Base-by-base conservation (phyloP, 2,329 filamentous ascomycete genomes). In the Phaeosphaeria sp. region DNA sequence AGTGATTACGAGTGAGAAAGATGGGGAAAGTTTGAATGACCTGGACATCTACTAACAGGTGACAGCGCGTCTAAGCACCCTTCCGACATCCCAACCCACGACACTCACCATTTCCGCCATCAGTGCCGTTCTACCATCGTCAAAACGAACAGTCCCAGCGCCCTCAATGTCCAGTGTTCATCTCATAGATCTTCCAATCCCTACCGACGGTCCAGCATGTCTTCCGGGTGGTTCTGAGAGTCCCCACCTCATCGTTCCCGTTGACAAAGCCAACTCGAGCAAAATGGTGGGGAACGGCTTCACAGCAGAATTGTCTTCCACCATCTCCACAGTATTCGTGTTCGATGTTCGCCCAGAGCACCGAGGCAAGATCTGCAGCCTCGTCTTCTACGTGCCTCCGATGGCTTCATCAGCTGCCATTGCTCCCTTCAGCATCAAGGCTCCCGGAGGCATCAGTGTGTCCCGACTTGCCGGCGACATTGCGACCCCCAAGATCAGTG, bases 301-400 rank as follows among this genome's bases (percentile, higher is more conserved):
- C 65, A 72, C 69, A 39, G 81, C 74, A 18, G 65, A 73, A 15
- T 70, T 84, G 57, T 79, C 77, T 4, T 70, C 76, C 1, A 73
- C 63, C 2, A 59, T 65, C n/a, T 75, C 69, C 42, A 74, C 75
- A 10, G 60, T 83, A 58, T 82, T 83, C 74, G 79, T 77, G 57
- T 83, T 83, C 64, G 78, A 83, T 59, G 72, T 84, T 22, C 78
- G 78, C 0, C 60, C 70, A 2, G 68, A 66, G 3, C 73, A 78
- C 49, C 57, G 70, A 39, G 77, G 78, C 57, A 79, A 79, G 59
- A 80, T 74, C 30, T 84, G 82, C 74, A 80, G 77, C 5, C 67
- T 83, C n/a, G 71, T 79, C 55, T 83, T 84, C 71, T 67, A 80
- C 39, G 76, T 83, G 59, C 82, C 82, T 0, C 56, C 66, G 6